Percentiles rank a stretch among this genome's conserved stretches.
Evolutionary conservation across 257 asterid genomes (phyloP).

Genomic region (Sherardia arvensis): DNA sequence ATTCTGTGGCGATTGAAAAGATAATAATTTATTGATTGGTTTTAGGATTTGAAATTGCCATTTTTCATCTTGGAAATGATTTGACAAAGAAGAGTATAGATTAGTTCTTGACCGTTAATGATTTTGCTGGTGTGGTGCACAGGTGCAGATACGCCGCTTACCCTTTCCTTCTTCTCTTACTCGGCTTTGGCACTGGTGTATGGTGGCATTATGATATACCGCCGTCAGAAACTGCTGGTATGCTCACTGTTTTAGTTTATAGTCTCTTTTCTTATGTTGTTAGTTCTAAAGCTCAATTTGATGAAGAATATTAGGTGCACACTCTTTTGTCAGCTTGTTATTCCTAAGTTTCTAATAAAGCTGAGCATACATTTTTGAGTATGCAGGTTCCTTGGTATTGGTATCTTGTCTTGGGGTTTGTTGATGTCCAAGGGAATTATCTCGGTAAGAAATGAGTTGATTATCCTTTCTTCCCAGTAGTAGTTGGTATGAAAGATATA

Average conservation of each 20-base stretch:
- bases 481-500: background rate
- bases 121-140: background rate
- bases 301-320: background rate
- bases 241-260: background rate
- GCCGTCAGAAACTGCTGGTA: constrained; percentile 54
- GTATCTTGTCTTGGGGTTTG: constrained; percentile 50
- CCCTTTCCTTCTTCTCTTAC: constrained; percentile 54
- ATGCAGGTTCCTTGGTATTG: constrained; percentile 76
- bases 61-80: background rate
- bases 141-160: constrained; percentile 68
- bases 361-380: background rate
- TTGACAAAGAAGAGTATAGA: background rate
- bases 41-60: background rate
- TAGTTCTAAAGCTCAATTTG: background rate
- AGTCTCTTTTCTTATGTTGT: background rate
- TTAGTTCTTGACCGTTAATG: background rate
- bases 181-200: constrained; percentile 44
- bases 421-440: constrained; percentile 68
- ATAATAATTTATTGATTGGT: background rate
- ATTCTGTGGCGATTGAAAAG: background rate
- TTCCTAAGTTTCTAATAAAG: background rate
- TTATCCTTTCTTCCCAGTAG: background rate
- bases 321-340: background rate
- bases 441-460: constrained; percentile 36
- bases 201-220: constrained; percentile 49